phyloP scores from a whole-genome alignment of 2,329 filamentous ascomycete species.

The Fusarium veterinarium region DNA sequence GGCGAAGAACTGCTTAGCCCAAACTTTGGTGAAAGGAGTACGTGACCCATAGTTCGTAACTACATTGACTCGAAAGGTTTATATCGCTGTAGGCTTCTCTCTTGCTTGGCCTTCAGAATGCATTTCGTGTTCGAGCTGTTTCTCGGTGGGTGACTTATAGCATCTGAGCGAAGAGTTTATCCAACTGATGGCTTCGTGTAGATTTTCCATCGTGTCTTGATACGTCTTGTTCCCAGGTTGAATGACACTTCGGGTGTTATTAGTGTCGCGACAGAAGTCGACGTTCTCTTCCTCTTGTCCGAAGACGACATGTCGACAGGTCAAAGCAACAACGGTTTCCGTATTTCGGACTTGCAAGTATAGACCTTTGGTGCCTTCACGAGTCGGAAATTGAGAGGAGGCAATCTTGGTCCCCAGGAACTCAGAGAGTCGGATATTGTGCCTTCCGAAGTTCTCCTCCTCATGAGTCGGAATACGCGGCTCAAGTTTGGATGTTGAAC shows the following conservation, averaged over 20 bases:
- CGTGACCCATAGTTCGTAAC: not conserved
- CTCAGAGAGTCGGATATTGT: not conserved
- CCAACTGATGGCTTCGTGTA: fast-evolving
- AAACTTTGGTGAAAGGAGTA: not conserved
- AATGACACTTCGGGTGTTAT: fast-evolving
- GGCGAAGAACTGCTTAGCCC: not conserved
- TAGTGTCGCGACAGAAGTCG: fast-evolving
- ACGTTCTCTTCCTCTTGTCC: not conserved
- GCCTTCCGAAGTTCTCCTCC: not conserved
- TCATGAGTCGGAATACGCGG: not conserved
- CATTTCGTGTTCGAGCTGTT: fast-evolving
- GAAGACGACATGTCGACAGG: not conserved
- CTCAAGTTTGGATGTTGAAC: not conserved
- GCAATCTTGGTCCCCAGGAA: not conserved
- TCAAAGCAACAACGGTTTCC: not conserved
- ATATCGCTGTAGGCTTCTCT: fast-evolving
- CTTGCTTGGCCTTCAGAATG: fast-evolving
- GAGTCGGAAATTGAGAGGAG: fast-evolving
- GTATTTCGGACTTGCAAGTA: fast-evolving
- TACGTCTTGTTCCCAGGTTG: not conserved
- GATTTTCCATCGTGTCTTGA: fast-evolving
- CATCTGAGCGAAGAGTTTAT: too few species aligned
- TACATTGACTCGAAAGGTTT: not conserved
- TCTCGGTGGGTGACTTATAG: too few species aligned
- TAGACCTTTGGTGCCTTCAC: not conserved